Base-by-base conservation (phyloP, 345 rosid genomes). In the Citrus inodora region DNA sequence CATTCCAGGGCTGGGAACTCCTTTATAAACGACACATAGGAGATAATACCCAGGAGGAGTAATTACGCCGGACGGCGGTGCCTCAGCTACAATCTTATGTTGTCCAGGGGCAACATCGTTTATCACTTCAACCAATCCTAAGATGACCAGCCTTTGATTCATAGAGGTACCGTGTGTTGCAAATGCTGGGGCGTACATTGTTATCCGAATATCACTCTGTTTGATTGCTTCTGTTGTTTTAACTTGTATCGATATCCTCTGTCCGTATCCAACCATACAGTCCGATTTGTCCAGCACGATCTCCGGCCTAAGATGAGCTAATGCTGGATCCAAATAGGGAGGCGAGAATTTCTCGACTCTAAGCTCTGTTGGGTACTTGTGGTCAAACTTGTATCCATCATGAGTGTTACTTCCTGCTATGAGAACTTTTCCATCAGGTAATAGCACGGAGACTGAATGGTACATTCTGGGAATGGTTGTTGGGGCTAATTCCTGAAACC, bases 281-380 rank as follows among this genome's bases (percentile, higher is more conserved):
- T 48, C n/a, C 0, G 70, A 25, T 1, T 71, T 5, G 4, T 13
- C 79, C 1, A 17, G n/a, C 17, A 71, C 21, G 27, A 92, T 91
- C 67, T 71, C 76, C 0, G 88, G 88, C 74, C 88, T 85, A 21
- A 66, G 3, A 27, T 21, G 48, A 16, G 75, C 76, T 28, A 82
- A 76, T 0, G 83, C 51, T 1, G 88, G 85, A 60, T 93, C 87
- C 58, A 93, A 76, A 84, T 91, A 93, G 73, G 91, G 98, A 1
- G 98, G 98, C 0, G 87, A 88, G 89, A 87, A 91, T 83, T 89
- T 91, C 85, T 91, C 96, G 0, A 91, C 85, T 6, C 92, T 87
- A 4, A 91, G 85, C 78, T 93, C 97, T 0, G 96, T 91, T 0
- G 96, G 96, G 83, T 51, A 93, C 80, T 88, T 86, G 6, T 85